Evolutionary conservation across 108 stramenopile genomes (phyloP), one percentile per base, ranked within the genome.

Genomic region (Conticribra guillardii): DNA sequence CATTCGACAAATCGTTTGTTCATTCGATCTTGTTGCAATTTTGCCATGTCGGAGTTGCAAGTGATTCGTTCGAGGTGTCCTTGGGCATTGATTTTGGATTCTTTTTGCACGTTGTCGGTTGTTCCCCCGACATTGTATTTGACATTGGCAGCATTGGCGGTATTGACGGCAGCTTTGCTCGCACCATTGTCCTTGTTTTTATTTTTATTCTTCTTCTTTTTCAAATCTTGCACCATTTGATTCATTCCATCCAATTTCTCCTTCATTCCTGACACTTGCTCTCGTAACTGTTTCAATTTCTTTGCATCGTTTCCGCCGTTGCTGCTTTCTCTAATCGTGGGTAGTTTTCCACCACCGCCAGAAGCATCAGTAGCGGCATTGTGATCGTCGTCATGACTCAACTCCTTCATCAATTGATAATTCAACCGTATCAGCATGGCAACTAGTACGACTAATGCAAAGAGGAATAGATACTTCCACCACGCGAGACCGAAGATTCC

Each of bases 1-100:
- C 74, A 75, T 61, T 75, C 74, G 0, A 4, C 2, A 44, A 75
- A 75, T 9, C 74, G 74, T 26, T 48, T 27, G 37, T 67, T 45
- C 23, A 54, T 19, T 54, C 74, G 65, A 18, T 44, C 29, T 17
- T 49, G 18, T 59, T 69, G 68, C 26, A 1, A 31, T 22, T 50
- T 37, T 16, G 59, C 53, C 16, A 31, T 32, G 34, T 37, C 28
- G 9, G 66, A 18, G 37, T 64, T 27, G 60, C 74, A 75, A 0
- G 52, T 75, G 19, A 67, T 41, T 50, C 66, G 58, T 0, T 50
- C 27, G 24, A 67, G 57, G 44, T 55, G 49, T 19, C 58, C 71
- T 28, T 31, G 19, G 7, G 29, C 26, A 30, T 34, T 46, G 28
- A 31, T 54, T 29, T 11, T 37, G 22, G 45, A 44, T 18, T 33